These are phyloP conservation scores for Diaporthe nobilis DNA, from an alignment of 2,329 filamentous ascomycete species.

Conservation along the genomic window DNA sequence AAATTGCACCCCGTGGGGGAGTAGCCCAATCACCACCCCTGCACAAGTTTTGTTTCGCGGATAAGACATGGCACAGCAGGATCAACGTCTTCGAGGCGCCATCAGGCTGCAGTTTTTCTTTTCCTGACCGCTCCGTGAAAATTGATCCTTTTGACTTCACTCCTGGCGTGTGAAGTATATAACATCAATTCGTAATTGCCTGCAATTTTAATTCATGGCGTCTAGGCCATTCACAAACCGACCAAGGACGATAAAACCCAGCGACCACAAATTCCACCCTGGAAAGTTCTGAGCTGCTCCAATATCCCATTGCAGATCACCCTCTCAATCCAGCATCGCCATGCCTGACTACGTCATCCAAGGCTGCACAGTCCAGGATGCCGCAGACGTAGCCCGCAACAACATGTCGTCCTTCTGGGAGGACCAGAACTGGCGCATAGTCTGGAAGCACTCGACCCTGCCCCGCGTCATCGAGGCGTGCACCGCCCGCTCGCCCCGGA, in stretches of 20 bases:
- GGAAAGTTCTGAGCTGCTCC: background rate
- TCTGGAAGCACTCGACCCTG: constrained; percentile 39
- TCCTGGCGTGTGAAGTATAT: background rate
- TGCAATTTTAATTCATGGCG: background rate
- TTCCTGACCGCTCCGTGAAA: background rate
- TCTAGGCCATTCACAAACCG: background rate
- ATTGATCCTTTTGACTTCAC: background rate
- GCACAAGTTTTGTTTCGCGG: constrained; percentile 10
- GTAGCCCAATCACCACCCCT: constrained; percentile 14
- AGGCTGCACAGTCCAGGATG: constrained; percentile 42
- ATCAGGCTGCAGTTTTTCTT: constrained; percentile 24
- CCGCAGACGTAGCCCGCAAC: constrained; percentile 42
- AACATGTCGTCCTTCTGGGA: constrained; percentile 46
- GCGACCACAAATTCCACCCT: background rate
- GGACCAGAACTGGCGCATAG: constrained; percentile 42
- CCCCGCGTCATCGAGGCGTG: constrained; percentile 30
- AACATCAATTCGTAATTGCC: background rate
- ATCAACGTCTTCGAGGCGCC: background rate
- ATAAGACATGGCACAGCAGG: constrained; percentile 24
- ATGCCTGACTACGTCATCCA: constrained; percentile 39
- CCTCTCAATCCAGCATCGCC: background rate
- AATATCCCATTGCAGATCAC: background rate
- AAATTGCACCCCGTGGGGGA: constrained; percentile 1
- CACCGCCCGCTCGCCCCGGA: constrained; percentile 36
- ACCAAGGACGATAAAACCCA: background rate